Percentiles rank a stretch among this genome's conserved stretches.
phyloP scores from a whole-genome alignment of 2,329 filamentous ascomycete genomes.

The Trichoderma pleuroti region DNA sequence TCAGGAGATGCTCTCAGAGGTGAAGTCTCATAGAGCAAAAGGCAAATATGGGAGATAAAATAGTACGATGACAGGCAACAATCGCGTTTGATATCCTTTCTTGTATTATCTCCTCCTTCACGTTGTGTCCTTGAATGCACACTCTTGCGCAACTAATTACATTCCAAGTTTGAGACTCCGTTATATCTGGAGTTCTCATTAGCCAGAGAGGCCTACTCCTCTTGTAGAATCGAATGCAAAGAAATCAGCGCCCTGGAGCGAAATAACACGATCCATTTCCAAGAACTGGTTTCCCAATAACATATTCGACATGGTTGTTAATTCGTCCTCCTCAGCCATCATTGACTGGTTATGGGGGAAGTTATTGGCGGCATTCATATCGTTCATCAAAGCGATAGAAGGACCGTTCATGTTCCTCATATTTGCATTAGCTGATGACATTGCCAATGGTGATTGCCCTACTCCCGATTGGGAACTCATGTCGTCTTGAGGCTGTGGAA shows the following conservation, averaged over 20 bases:
- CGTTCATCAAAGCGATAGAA: background rate
- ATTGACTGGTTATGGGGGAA: background rate
- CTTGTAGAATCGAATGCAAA: background rate
- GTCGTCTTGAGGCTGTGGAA: background rate
- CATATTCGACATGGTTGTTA: background rate
- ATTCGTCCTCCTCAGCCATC: background rate
- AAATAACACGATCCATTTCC: background rate
- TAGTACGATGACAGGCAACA: background rate
- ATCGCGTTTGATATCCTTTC: rapidly evolving
- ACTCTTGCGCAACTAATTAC: background rate
- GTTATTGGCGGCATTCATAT: background rate
- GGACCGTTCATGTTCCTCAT: background rate
- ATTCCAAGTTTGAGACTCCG: background rate
- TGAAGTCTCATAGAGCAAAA: background rate
- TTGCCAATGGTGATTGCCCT: background rate
- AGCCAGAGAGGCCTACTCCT: background rate
- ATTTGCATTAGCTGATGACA: background rate
- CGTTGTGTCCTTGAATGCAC: background rate
- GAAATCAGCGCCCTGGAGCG: background rate
- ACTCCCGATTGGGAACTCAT: background rate
- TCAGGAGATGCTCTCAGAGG: background rate
- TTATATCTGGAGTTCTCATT: background rate
- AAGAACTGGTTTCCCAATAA: background rate
- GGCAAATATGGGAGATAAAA: background rate
- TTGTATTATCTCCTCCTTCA: background rate